A percentile compares a stretch with the other conserved stretches of the same genome.
phyloP scores from a whole-genome alignment of 2,329 filamentous ascomycete species.

The Pseudonectria foliicola region DNA sequence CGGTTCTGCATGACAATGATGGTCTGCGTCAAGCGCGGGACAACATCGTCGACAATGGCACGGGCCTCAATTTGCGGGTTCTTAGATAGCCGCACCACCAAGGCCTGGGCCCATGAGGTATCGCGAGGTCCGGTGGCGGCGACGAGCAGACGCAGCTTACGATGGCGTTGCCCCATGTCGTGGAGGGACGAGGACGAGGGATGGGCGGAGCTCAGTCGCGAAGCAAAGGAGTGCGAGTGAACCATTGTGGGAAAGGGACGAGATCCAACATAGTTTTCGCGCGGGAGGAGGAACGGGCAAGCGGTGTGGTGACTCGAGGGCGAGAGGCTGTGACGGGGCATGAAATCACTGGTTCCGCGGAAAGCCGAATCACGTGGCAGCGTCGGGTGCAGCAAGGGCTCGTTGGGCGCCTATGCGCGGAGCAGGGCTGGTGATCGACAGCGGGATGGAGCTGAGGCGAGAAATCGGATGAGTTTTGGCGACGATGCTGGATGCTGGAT shows the following conservation, averaged over 20 bases:
- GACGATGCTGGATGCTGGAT: no score
- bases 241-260: conserved; percentile 25
- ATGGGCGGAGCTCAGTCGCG: conserved; percentile 23
- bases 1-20: conserved; percentile 54
- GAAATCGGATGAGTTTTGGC: no score
- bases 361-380: conserved; percentile 17
- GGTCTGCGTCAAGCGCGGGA: conserved; percentile 55
- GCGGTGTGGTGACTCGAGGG: conserved; percentile 20
- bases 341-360: conserved; percentile 23
- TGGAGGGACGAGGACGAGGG: conserved; percentile 30
- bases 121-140: conserved; percentile 59
- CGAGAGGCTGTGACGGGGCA: conserved; percentile 23
- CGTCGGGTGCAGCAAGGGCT: conserved; percentile 1
- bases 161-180: conserved; percentile 30
- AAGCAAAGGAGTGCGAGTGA: conserved; percentile 24
- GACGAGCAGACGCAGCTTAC: conserved; percentile 54
- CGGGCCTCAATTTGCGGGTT: conserved; percentile 53
- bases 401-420: no score
- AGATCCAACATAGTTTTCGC: conserved; percentile 25
- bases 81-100: conserved; percentile 61
- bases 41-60: conserved; percentile 59
- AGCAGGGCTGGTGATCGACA: not conserved
- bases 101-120: conserved; percentile 57
- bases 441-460: no score
- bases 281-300: conserved; percentile 18